Evolutionary conservation across 306 rosid genomes (phyloP), one percentile per base, ranked within the genome.

Genomic region (Vigna radiata): DNA sequence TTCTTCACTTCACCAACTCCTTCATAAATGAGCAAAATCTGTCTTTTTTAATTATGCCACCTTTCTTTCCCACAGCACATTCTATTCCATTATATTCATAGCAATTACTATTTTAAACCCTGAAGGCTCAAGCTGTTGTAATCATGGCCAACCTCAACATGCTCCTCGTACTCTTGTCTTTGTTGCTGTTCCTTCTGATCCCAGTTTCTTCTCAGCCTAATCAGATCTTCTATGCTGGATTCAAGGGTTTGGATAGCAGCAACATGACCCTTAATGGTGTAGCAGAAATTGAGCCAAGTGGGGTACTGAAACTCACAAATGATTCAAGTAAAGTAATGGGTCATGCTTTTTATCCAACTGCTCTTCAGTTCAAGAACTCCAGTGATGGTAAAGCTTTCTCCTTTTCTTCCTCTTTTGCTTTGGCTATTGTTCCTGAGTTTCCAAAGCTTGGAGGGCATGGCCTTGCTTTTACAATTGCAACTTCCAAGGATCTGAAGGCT

Each of bases 371-470:
- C 72, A 93, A 82, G 81, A 87, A 89, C 85, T 71, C 87, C 16
- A 46, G 75, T 36, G 29, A 17, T 44, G 92, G 90, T 4, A 80
- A 83, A 74, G 94, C 78, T 56, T 75, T 76, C 77, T 90, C 97
- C 4, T 93, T 93, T 52, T 93, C 97, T 43, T 81, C 94, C 7
- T 83, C 83, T 0, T 90, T 93, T 60, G 94, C 77, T 68, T 69
- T 93, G 59, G 81, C 74, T 55, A 79, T 86, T 13, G 89, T 93
- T 27, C 94, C 97, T 1, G 88, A 87, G 84, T 89, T 85, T 75
- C 88, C 87, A 11, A 85, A 82, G 62, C 89, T 90, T 1, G 96
- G 96, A 29, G 97, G 97, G 68, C 97, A 92, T 56, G 97, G 97
- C 82, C 3, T 92, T 16, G 96, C 96, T 61, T 92, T 92, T 66